phyloP scores from a whole-genome alignment of 306 rosid species.

The Chamaecrista fasciculata region DNA sequence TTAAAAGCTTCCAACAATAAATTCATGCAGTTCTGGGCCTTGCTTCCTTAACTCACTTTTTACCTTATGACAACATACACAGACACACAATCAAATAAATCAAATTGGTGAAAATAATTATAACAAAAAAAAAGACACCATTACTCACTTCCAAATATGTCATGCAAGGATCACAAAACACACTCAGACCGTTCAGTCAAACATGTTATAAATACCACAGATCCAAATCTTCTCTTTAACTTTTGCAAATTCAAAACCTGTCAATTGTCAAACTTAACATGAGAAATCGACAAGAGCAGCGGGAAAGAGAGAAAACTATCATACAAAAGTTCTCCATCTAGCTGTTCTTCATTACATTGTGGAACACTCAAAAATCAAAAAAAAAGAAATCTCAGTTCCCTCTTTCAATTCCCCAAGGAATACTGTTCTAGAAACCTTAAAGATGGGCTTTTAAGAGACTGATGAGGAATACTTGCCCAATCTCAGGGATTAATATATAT shows the following conservation, averaged over 20 bases:
- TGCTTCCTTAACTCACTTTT: not conserved
- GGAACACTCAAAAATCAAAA: not conserved
- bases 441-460: not conserved
- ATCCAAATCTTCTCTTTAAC: not conserved
- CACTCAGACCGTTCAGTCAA: constrained; percentile 1
- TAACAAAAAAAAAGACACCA: not conserved
- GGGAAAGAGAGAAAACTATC: not conserved
- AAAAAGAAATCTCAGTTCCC: not conserved
- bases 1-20: no score
- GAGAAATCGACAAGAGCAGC: not conserved
- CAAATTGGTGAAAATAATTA: not conserved
- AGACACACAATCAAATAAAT: not conserved
- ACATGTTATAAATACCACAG: not conserved
- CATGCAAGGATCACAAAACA: not conserved
- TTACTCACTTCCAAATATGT: not conserved
- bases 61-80: not conserved
- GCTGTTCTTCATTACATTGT: not conserved
- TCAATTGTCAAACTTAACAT: constrained; percentile 2
- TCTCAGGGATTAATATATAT: not conserved
- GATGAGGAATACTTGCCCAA: constrained; percentile 11
- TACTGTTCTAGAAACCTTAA: not conserved
- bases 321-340: not conserved
- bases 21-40: not conserved
- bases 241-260: constrained; percentile 1
- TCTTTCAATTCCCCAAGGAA: not conserved